A percentile compares a stretch with the other conserved stretches of the same genome.
Evolutionary conservation across 345 rosid species (phyloP).

Genomic region (Atalantia buxifolia): DNA sequence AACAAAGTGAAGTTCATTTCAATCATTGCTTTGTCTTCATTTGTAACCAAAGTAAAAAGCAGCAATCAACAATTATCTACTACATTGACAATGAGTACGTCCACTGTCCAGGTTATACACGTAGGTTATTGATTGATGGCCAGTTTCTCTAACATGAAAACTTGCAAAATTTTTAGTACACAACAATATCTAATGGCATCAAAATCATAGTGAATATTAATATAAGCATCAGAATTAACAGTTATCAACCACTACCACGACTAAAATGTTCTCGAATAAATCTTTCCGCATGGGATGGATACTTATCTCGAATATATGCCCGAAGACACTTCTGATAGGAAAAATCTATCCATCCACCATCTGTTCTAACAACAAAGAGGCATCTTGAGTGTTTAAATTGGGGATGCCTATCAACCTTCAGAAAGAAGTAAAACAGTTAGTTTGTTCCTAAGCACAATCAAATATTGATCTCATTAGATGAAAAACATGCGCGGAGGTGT

Average conservation of each 20-base stretch:
- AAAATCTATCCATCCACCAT: conserved; percentile 95
- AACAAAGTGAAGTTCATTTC: conserved; percentile 33
- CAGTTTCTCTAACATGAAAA: background rate
- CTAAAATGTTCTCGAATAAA: conserved; percentile 75
- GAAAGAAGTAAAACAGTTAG: conserved; percentile 13
- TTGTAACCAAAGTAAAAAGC: conserved; percentile 20
- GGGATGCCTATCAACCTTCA: conserved; percentile 91
- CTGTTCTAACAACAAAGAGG: conserved; percentile 86
- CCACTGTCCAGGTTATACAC: conserved; percentile 18
- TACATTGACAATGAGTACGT: conserved; percentile 26
- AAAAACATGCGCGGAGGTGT: background rate
- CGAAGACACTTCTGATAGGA: conserved; percentile 92
- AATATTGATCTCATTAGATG: background rate
- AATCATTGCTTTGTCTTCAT: conserved; percentile 33
- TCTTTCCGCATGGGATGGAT: conserved; percentile 70
- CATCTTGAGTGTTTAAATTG: conserved; percentile 75
- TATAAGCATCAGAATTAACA: background rate
- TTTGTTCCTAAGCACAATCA: conserved; percentile 10
- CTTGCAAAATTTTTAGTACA: background rate
- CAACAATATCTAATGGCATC: conserved; percentile 2
- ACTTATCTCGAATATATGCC: conserved; percentile 65
- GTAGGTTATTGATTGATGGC: background rate
- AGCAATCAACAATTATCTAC: conserved; percentile 30
- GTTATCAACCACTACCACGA: conserved; percentile 47
- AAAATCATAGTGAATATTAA: conserved; percentile 6